A percentile compares a stretch with the other conserved stretches of the same genome.
Evolutionary conservation across 257 asterid species (phyloP).

Genomic region (Nemophila menziesii): DNA sequence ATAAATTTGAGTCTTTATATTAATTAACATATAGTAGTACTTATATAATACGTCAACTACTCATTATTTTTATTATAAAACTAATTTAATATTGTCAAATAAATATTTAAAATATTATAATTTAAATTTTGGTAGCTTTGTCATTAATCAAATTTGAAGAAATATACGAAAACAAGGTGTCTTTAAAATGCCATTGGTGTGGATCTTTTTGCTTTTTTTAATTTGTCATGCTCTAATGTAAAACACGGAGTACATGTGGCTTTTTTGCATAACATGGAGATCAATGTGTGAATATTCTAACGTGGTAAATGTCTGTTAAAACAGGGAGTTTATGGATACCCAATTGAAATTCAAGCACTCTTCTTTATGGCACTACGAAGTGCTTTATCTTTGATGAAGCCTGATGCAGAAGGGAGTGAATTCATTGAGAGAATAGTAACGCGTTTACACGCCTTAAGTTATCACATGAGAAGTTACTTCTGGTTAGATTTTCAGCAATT

Average conservation of each 20-base stretch:
- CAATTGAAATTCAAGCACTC: conserved; percentile 72
- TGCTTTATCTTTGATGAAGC: conserved; percentile 51
- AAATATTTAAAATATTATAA: too few species aligned
- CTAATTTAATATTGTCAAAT: too few species aligned
- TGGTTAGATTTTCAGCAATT: conserved; percentile 71
- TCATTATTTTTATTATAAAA: too few species aligned
- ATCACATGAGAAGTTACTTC: conserved; percentile 65
- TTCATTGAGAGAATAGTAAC: conserved; percentile 52
- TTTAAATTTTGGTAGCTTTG: too few species aligned
- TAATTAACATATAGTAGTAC: too few species aligned
- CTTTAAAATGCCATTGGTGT: too few species aligned
- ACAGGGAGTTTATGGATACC: conserved; percentile 77
- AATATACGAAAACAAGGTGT: too few species aligned
- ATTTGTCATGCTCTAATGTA: not conserved
- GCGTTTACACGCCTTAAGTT: conserved; percentile 70
- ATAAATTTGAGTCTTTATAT: too few species aligned
- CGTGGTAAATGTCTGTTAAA: conserved; percentile 8
- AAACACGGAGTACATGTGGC: too few species aligned
- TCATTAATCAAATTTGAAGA: too few species aligned
- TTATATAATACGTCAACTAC: too few species aligned
- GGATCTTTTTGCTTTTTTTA: not conserved
- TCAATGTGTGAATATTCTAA: conserved; percentile 1
- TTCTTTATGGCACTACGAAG: conserved; percentile 68
- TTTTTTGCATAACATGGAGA: too few species aligned
- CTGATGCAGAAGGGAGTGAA: conserved; percentile 52